Evolutionary conservation across 306 rosid species (phyloP).

Genomic region (Dryas octopetala): DNA sequence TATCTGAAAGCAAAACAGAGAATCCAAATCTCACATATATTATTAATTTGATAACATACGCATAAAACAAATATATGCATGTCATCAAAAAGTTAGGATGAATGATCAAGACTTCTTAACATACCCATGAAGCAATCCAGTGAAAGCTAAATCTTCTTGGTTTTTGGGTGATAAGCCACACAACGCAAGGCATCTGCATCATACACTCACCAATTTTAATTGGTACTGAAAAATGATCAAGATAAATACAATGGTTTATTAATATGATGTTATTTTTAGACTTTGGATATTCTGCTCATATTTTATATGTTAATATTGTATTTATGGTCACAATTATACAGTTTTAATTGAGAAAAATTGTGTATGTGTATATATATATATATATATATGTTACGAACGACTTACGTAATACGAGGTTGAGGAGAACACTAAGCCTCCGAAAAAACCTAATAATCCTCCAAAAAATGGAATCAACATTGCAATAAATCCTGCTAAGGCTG

Average conservation of each 20-base stretch:
- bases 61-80: neutral
- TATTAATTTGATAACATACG: neutral
- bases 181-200: slow-evolving; percentile 54
- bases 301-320: no score
- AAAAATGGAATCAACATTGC: slow-evolving; percentile 68
- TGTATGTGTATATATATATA: no score
- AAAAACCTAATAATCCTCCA: slow-evolving; percentile 71
- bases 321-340: no score
- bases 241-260: neutral
- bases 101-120: neutral
- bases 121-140: slow-evolving; percentile 50
- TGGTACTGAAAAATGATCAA: neutral
- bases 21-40: neutral
- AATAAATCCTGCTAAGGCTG: slow-evolving; percentile 45
- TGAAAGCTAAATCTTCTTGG: slow-evolving; percentile 45
- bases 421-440: slow-evolving; percentile 73
- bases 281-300: no score
- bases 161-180: slow-evolving; percentile 46
- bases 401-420: slow-evolving; percentile 67
- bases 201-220: neutral
- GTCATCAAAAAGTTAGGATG: neutral
- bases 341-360: no score
- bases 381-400: neutral
- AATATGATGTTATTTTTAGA: neutral
- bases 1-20: slow-evolving; percentile 25